Conservation (phyloP, 106 monocot genomes). For the Vanilla planifolia region DNA sequence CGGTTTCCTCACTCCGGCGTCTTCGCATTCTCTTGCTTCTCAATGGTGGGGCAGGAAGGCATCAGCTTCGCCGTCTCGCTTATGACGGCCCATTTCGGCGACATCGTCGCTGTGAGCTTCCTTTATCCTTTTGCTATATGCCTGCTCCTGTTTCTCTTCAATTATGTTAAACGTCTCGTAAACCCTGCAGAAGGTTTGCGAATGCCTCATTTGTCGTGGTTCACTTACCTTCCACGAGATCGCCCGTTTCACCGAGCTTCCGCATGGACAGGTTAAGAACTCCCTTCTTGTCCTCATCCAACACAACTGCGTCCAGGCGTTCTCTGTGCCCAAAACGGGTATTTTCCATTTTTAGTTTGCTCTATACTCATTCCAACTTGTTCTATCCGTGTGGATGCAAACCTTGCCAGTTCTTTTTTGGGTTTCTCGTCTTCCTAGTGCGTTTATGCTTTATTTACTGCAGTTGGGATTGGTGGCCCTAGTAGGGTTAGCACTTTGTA, state of each 20-base stretch:
- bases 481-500: conserved; percentile 45
- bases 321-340: conserved; percentile 41
- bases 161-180: too few species aligned
- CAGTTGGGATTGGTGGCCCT: conserved; percentile 19
- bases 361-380: background rate
- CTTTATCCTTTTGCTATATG: background rate
- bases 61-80: conserved; percentile 38
- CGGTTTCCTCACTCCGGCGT: too few species aligned
- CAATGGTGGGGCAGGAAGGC: conserved; percentile 48
- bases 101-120: conserved; percentile 41
- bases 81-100: conserved; percentile 58
- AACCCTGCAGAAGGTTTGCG: conserved; percentile 55
- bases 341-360: too few species aligned
- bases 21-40: too few species aligned
- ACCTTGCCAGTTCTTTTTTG: too few species aligned
- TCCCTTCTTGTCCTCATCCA: conserved; percentile 86
- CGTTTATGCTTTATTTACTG: background rate
- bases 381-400: too few species aligned
- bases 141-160: background rate
- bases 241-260: conserved; percentile 37
- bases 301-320: conserved; percentile 95
- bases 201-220: conserved; percentile 58
- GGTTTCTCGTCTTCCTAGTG: background rate
- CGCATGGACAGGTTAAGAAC: conserved; percentile 46
- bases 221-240: conserved; percentile 59